These are phyloP conservation scores for Cocos nucifera DNA, from an alignment of 176 grass and related monocot species.

Conservation along the genomic window DNA sequence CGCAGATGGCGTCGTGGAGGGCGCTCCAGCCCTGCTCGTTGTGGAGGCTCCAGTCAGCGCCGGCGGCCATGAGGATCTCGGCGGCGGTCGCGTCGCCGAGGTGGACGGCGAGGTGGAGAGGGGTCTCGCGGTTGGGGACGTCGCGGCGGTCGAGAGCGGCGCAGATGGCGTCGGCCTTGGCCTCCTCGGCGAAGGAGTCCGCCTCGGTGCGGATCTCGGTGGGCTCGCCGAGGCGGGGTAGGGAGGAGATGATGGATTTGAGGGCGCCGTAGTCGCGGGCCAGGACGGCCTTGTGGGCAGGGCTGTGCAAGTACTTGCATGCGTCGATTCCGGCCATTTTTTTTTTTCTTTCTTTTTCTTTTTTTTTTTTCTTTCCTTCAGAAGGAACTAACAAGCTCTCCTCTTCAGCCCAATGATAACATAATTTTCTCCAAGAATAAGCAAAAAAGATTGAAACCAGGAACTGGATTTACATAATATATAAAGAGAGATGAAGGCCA, in stretches of 20 bases:
- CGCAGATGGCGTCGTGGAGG: constrained; percentile 6
- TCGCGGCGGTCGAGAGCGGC: constrained; percentile 9
- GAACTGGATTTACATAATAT: too few relatives aligned
- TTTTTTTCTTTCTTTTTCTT: not conserved
- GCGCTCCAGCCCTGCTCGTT: constrained; percentile 3
- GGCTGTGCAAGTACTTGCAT: constrained; percentile 3
- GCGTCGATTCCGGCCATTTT: not conserved
- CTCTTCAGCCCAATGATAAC: not conserved
- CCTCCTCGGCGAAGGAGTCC: not conserved
- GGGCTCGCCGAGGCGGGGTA: constrained; percentile 1
- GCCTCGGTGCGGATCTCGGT: not conserved
- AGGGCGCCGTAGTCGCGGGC: not conserved
- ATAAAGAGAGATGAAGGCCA: too few relatives aligned
- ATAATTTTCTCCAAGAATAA: too few relatives aligned
- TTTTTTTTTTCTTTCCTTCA: not conserved
- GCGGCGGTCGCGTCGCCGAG: not conserved
- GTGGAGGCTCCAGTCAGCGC: constrained; percentile 5
- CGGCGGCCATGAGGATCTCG: constrained; percentile 2
- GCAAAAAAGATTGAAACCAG: too few relatives aligned
- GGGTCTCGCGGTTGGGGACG: constrained; percentile 3
- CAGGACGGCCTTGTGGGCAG: not conserved
- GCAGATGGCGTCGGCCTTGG: constrained; percentile 1
- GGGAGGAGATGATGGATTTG: not conserved
- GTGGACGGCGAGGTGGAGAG: constrained; percentile 8
- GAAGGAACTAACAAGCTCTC: not conserved